Evolutionary conservation across 2,329 filamentous ascomycete genomes (phyloP), one percentile per base, ranked within the genome.

Genomic region (Eurotiales sp.): DNA sequence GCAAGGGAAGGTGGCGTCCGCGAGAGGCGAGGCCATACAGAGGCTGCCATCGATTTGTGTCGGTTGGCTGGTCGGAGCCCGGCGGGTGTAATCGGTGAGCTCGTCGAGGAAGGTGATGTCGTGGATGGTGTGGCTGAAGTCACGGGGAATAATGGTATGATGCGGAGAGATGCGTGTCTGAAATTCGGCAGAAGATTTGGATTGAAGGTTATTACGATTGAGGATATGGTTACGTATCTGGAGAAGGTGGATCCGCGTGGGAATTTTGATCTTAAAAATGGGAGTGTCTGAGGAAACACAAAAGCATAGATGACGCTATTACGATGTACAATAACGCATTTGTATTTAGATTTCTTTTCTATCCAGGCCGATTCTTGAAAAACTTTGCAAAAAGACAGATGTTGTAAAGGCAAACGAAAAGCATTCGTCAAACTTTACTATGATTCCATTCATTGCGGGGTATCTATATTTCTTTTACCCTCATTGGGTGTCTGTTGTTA

Each of bases 201-300:
- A 4, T 76, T 99, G 60, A 93, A 87, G 76, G 90, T 95, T 53
- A 95, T 91, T 73, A 97, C 93, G 25, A 97, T 99, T 72, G 90
- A 92, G 67, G 90, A 92, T 71, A 71, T 99, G 72, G 86, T 92
- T 23, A 77, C 76, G 52, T 87, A 95, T 68, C 74, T 96, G 53
- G 86, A 93, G 70, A 85, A 83, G 76, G 84, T 78, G 34, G 85
- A 91, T 55, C 58, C 46, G n/a, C 23, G 37, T 1, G 44, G 46
- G 27, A 44, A 12, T 14, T 53, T 56, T 32, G 48, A 50, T 42
- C 36, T 60, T 42, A 27, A 52, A 19, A 73, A 73, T 64, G 70
- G 70, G 27, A 65, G 64, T 55, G 58, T 64, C 56, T 68, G 56
- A 67, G 15, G 36, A 14, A 29, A 21, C 21, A 15, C 12, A 15